phyloP scores from a whole-genome alignment of 192 early-diverging fungal species.

The Bifiguratus adelaidae region DNA sequence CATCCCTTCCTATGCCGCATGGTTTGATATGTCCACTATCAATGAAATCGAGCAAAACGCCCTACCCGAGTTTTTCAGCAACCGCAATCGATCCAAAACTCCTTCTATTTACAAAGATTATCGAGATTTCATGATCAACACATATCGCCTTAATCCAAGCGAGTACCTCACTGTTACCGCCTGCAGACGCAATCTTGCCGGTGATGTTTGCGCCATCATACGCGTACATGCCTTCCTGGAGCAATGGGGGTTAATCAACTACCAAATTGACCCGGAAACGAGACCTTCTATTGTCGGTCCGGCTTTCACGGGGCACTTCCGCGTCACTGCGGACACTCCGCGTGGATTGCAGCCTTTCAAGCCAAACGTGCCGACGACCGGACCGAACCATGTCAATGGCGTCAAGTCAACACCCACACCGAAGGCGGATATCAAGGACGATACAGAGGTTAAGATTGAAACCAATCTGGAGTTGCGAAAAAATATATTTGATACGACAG shows the following conservation, averaged over 20 bases:
- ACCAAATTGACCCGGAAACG: slow-evolving; percentile 91
- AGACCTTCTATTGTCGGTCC: slow-evolving; percentile 87
- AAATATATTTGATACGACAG: slow-evolving; percentile 39
- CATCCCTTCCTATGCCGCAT: slow-evolving; percentile 85
- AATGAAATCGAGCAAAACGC: slow-evolving; percentile 83
- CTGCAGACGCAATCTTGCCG: slow-evolving; percentile 90
- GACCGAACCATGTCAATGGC: background rate
- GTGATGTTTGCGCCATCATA: slow-evolving; percentile 98
- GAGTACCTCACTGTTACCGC: slow-evolving; percentile 99
- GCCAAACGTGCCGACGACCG: slow-evolving; percentile 24
- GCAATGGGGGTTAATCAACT: slow-evolving; percentile 99
- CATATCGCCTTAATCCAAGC: slow-evolving; percentile 86
- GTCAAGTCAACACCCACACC: slow-evolving; percentile 10
- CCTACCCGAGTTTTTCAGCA: slow-evolving; percentile 95
- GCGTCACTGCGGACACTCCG: slow-evolving; percentile 92
- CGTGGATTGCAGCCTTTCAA: slow-evolving; percentile 85
- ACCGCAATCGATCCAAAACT: slow-evolving; percentile 87
- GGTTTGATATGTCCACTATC: slow-evolving; percentile 77
- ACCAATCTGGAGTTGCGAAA: slow-evolving; percentile 41
- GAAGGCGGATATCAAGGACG: background rate
- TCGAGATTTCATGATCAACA: slow-evolving; percentile 98
- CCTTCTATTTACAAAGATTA: slow-evolving; percentile 89
- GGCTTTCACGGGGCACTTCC: slow-evolving; percentile 95
- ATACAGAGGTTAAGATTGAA: slow-evolving; percentile 9
- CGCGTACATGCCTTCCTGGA: slow-evolving; percentile 97